Evolutionary conservation across 495 filamentous ascomycete genomes (phyloP).

Genomic region (Talaromyces wortmannii): DNA sequence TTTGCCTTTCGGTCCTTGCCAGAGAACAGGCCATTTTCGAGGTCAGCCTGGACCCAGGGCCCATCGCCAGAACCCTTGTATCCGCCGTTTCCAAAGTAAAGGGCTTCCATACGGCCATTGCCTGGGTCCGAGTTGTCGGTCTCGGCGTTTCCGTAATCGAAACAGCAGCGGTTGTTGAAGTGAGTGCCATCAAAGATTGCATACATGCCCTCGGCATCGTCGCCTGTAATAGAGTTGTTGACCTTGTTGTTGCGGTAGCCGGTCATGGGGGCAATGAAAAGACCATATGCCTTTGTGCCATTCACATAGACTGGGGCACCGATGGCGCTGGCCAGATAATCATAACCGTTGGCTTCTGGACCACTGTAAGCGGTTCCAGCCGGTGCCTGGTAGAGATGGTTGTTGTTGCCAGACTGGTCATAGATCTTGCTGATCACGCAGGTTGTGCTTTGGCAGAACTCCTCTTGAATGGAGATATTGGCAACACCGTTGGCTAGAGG

Average conservation of each 20-base stretch:
- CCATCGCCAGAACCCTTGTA: slow-evolving; percentile 46
- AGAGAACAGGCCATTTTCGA: slow-evolving; percentile 54
- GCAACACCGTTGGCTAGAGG: slow-evolving; percentile 47
- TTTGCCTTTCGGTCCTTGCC: slow-evolving; percentile 17
- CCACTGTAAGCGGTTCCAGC: slow-evolving; percentile 40
- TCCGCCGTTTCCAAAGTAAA: slow-evolving; percentile 46
- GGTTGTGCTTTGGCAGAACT: slow-evolving; percentile 48
- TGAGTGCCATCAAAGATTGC: slow-evolving; percentile 53
- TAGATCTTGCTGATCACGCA: slow-evolving; percentile 54
- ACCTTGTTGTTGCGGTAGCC: slow-evolving; percentile 48
- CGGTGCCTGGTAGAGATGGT: slow-evolving; percentile 52
- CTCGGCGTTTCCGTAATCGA: slow-evolving; percentile 58
- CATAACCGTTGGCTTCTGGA: slow-evolving; percentile 44
- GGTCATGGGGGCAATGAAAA: slow-evolving; percentile 47
- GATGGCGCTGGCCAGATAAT: slow-evolving; percentile 46
- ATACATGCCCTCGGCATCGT: slow-evolving; percentile 51
- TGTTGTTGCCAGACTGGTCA: slow-evolving; percentile 49
- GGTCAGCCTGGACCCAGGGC: slow-evolving; percentile 56
- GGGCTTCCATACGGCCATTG: slow-evolving; percentile 53
- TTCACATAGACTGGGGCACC: slow-evolving; percentile 51
- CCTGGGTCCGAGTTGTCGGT: slow-evolving; percentile 45
- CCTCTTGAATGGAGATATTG: slow-evolving; percentile 47
- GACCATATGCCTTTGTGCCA: slow-evolving; percentile 51
- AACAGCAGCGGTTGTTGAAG: slow-evolving; percentile 52
- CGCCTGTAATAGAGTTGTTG: slow-evolving; percentile 41